Percentiles rank a stretch among this genome's conserved stretches.
Conservation (phyloP, 805 yeast species). For the Candida anglica region DNA sequence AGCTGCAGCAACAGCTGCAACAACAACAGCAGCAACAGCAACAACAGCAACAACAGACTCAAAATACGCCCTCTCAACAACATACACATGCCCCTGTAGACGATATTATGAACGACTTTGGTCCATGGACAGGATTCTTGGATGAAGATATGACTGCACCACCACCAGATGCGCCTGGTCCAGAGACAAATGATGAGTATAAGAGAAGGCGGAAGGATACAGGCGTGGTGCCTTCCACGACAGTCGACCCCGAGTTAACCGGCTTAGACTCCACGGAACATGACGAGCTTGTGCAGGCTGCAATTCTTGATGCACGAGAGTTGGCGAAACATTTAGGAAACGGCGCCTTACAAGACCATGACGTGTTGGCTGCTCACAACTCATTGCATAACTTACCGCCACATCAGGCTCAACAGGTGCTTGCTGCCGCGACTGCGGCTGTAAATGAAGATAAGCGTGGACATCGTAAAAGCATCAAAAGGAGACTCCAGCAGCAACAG, state of each 20-base stretch:
- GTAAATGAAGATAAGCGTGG: conserved; percentile 8
- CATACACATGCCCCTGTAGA: too few relatives aligned
- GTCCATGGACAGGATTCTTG: conserved; percentile 52
- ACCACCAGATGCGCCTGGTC: not conserved
- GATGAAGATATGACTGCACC: conserved; percentile 32
- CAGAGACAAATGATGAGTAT: not conserved
- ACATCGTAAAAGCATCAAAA: not conserved
- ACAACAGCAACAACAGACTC: conserved; percentile 8
- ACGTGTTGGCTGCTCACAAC: conserved; percentile 7
- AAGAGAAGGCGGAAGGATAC: conserved; percentile 10
- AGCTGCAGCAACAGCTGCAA: conserved; percentile 6
- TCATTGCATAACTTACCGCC: conserved; percentile 14
- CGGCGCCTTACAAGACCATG: conserved; percentile 10
- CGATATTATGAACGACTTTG: conserved; percentile 48
- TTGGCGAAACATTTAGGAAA: conserved; percentile 43
- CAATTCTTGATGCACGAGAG: conserved; percentile 64
- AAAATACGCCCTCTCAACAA: too few relatives aligned
- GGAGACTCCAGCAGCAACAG: conserved; percentile 2
- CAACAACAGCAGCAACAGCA: conserved; percentile 3
- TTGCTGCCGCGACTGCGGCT: conserved; percentile 23
- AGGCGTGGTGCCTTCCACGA: conserved; percentile 4
- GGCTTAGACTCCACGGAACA: conserved; percentile 44
- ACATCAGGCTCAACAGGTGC: conserved; percentile 26
- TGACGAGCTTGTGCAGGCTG: conserved; percentile 65
- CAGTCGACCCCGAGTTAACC: conserved; percentile 37